A percentile compares a stretch with the other conserved stretches of the same genome.
phyloP scores from a whole-genome alignment of 768 basidiomycete genomes.

The Tylopilus subfusipes region DNA sequence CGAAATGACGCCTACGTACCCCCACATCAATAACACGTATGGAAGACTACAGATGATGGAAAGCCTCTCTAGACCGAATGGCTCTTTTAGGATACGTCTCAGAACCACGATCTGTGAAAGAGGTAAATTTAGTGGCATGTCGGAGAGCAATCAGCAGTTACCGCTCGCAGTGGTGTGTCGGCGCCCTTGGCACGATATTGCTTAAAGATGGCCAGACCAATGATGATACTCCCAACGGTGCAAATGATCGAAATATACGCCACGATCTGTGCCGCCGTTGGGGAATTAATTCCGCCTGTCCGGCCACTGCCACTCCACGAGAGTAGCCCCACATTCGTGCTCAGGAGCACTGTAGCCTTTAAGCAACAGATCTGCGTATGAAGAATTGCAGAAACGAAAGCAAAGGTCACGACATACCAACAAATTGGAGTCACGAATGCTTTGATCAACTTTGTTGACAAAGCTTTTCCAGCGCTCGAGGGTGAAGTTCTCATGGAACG shows the following conservation, averaged over 20 bases:
- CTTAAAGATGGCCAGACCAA: slow-evolving; percentile 30
- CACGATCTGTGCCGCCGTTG: slow-evolving; percentile 25
- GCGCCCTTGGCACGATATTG: slow-evolving; percentile 33
- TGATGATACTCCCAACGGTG: slow-evolving; percentile 28
- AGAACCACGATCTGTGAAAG: slow-evolving; percentile 21
- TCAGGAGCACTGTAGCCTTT: slow-evolving; percentile 30
- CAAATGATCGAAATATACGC: slow-evolving; percentile 29
- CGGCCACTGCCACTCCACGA: slow-evolving; percentile 12
- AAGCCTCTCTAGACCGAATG: slow-evolving; percentile 34
- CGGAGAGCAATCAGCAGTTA: background rate
- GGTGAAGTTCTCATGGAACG: slow-evolving; percentile 27
- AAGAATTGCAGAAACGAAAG: background rate
- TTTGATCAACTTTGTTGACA: slow-evolving; percentile 29
- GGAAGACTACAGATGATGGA: slow-evolving; percentile 41
- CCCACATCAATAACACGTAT: slow-evolving; percentile 39
- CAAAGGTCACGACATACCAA: slow-evolving; percentile 14
- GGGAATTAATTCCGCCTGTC: background rate
- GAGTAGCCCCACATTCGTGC: slow-evolving; percentile 26
- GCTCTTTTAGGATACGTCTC: slow-evolving; percentile 25
- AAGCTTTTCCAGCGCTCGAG: slow-evolving; percentile 28
- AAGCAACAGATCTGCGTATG: background rate
- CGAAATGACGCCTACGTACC: slow-evolving; percentile 22
- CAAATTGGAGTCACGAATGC: slow-evolving; percentile 32
- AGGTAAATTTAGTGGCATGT: background rate
- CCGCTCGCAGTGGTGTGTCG: slow-evolving; percentile 30